Evolutionary conservation across 2,329 filamentous ascomycete species (phyloP), one percentile per base, ranked within the genome.

Genomic region (Neonectria coccinea): DNA sequence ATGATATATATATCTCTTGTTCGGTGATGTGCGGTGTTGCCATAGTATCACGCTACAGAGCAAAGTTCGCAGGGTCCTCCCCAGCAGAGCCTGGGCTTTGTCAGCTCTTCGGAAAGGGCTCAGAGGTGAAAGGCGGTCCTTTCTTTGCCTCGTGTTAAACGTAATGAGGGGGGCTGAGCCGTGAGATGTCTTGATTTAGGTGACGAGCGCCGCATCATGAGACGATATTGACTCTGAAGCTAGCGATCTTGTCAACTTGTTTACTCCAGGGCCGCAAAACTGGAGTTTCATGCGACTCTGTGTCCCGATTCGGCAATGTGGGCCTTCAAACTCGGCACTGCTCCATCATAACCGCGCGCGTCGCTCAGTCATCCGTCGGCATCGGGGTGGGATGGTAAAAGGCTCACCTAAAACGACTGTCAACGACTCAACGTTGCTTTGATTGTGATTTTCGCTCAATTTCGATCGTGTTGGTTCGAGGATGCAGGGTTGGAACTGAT

Each of bases 281-380:
- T 16, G 20, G 44, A n/a, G 18, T 29, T 29, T 18, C 31, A 25
- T 53, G 18, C 22, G n/a, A 29, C 47, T 12, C 10, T 51, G 20
- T 4, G 50, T 22, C 50, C n/a, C 39, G 36, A 41, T 52, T 14
- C 27, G 57, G 16, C 11, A 25, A 29, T 39, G 39, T 57, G 54
- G 59, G 41, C 18, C 53, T 36, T 47, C 33, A n/a, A 52, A 39
- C 11, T 52, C 41, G 59, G 48, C 39, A 56, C 25, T 53, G 47
- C 22, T 22, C 31, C 44, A 41, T 57, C 55, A 42, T 57, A 57
- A 1, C 55, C 55, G 55, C 55, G 55, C 55, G 55, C 55, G 45
- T 8, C n/a, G 55, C 44, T 57, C 55, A 50, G 31, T 57, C 45
- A 57, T 41, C 55, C 33, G 16, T 57, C 44, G 55, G 55, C 18